Conservation (phyloP, 331 rosid genomes). For the Dryas integrifolia region DNA sequence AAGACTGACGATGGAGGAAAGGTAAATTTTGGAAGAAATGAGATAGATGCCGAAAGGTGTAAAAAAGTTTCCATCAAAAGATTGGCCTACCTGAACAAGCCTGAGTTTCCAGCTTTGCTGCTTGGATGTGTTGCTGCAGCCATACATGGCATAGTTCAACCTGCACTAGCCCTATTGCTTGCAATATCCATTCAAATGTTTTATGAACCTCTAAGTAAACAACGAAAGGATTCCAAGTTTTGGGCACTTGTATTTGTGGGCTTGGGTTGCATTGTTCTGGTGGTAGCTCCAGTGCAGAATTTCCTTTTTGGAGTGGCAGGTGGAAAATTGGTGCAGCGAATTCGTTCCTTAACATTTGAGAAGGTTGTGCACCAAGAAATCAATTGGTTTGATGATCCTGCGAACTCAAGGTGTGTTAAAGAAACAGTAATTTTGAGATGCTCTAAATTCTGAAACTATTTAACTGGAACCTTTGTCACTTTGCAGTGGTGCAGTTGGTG, state of each 20-base stretch:
- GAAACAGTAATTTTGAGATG: neutral
- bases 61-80: constrained; percentile 43
- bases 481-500: constrained; percentile 73
- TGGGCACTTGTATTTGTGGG: constrained; percentile 58
- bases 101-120: constrained; percentile 54
- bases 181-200: constrained; percentile 58
- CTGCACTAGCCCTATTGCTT: constrained; percentile 55
- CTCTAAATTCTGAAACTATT: neutral
- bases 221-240: constrained; percentile 45
- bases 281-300: constrained; percentile 39
- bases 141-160: constrained; percentile 52
- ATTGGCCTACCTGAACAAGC: constrained; percentile 60
- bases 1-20: constrained; percentile 12
- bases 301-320: constrained; percentile 76
- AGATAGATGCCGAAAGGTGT: constrained; percentile 12
- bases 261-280: constrained; percentile 42
- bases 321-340: constrained; percentile 61
- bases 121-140: constrained; percentile 66
- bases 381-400: constrained; percentile 86
- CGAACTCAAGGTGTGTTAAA: constrained; percentile 52
- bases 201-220: constrained; percentile 47
- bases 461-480: neutral
- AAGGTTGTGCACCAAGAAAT: constrained; percentile 77
- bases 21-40: neutral
- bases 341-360: constrained; percentile 61